phyloP scores from a whole-genome alignment of 768 basidiomycete genomes.

The Austroboletus festivus region DNA sequence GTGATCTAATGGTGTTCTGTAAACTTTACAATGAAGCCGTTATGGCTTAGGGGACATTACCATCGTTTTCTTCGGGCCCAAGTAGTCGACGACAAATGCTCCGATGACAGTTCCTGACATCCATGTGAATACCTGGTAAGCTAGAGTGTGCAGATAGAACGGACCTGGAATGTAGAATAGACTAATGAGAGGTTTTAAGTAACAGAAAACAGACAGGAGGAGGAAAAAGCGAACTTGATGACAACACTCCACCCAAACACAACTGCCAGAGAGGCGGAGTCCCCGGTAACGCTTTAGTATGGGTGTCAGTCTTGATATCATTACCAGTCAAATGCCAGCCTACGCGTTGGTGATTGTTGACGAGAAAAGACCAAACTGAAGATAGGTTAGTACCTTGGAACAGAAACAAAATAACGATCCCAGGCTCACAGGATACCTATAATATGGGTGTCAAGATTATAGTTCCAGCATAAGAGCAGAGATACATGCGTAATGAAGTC shows the following conservation, averaged over 20 bases:
- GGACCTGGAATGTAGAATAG: constrained; percentile 65
- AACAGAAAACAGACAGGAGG: background rate
- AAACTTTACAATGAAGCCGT: background rate
- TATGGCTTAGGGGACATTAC: constrained; percentile 30
- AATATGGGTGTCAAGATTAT: background rate
- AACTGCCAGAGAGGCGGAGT: constrained; percentile 46
- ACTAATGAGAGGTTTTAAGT: constrained; percentile 29
- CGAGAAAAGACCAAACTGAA: constrained; percentile 77
- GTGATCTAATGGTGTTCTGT: constrained; percentile 44
- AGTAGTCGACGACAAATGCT: constrained; percentile 70
- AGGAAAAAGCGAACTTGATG: constrained; percentile 57
- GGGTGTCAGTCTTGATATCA: background rate
- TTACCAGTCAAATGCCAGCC: constrained; percentile 10
- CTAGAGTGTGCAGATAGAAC: background rate
- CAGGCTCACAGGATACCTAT: constrained; percentile 66
- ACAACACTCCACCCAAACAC: constrained; percentile 85
- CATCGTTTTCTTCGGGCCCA: constrained; percentile 78
- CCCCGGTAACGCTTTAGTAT: constrained; percentile 55
- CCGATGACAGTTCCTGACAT: constrained; percentile 56
- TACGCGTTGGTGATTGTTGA: constrained; percentile 70
- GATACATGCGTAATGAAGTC: constrained; percentile 70
- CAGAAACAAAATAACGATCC: constrained; percentile 22
- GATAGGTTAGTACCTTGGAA: background rate
- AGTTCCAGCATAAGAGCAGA: background rate
- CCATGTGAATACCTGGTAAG: constrained; percentile 7